Evolutionary conservation across 176 grass and related monocot genomes (phyloP).

Genomic region (Oryza coarctata): DNA sequence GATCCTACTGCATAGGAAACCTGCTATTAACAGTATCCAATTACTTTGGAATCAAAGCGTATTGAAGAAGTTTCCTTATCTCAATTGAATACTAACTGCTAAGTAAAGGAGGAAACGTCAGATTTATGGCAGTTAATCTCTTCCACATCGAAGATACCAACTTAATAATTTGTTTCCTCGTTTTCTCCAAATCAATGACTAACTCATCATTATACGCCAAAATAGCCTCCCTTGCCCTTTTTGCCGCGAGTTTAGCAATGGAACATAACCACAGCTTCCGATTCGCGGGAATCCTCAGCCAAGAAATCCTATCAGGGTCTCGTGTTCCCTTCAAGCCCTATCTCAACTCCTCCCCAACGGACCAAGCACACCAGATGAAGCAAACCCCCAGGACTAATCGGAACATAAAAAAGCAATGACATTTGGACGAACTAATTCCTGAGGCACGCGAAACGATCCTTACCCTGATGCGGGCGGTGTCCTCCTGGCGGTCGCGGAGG

Average conservation of each 20-base stretch:
- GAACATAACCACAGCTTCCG: not conserved
- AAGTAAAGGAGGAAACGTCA: not conserved
- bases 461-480: slow-evolving; percentile 85
- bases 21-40: too few relatives aligned
- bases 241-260: not conserved
- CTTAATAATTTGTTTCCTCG: not conserved
- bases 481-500: slow-evolving; percentile 66
- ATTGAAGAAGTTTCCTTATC: not conserved
- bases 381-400: not conserved
- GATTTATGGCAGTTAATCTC: slow-evolving; percentile 16
- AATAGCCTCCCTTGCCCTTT: not conserved
- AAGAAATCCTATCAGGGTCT: not conserved
- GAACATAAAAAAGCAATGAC: not conserved
- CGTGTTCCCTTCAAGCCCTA: too few relatives aligned
- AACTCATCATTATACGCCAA: not conserved
- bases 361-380: not conserved
- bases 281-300: not conserved
- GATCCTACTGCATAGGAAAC: not conserved
- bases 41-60: not conserved
- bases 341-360: too few relatives aligned
- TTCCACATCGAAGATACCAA: not conserved
- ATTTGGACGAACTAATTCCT: not conserved
- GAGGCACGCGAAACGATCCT: not conserved
- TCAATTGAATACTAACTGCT: not conserved
- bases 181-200: not conserved